Evolutionary conservation across 176 grass and related monocot genomes (phyloP).

Genomic region (Themeda triandra): DNA sequence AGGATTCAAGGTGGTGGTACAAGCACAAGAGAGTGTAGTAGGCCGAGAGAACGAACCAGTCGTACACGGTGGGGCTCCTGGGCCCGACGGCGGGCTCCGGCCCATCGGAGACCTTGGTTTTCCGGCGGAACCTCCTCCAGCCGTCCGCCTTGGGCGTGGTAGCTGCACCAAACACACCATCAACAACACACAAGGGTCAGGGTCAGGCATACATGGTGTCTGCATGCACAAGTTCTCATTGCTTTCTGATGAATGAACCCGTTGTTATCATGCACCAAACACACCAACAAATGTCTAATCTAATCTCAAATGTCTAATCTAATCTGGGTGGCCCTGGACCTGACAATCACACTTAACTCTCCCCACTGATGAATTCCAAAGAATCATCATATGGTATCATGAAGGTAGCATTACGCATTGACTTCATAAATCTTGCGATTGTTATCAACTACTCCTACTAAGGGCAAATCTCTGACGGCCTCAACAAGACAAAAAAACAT

Average conservation of each 20-base stretch:
- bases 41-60: constrained; percentile 55
- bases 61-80: constrained; percentile 86
- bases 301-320: neutral
- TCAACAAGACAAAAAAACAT: too few relatives aligned
- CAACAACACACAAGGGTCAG: neutral
- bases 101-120: constrained; percentile 32
- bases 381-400: neutral
- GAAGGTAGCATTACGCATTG: neutral
- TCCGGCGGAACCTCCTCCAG: constrained; percentile 57
- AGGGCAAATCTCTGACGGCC: constrained; percentile 17
- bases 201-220: neutral
- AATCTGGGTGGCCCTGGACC: neutral
- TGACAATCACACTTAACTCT: neutral
- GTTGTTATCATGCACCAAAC: neutral
- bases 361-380: neutral
- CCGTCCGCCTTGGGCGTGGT: constrained; percentile 37
- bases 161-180: constrained; percentile 34
- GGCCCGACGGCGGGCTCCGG: constrained; percentile 36
- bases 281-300: neutral
- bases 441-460: neutral
- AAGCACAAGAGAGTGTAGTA: neutral
- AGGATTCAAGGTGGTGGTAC: too few relatives aligned
- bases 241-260: neutral
- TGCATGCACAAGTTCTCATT: neutral
- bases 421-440: neutral